A percentile compares a stretch with the other conserved stretches of the same genome.
Conservation (phyloP, 192 early-diverging fungal species). For the Coemansia interrupta region DNA sequence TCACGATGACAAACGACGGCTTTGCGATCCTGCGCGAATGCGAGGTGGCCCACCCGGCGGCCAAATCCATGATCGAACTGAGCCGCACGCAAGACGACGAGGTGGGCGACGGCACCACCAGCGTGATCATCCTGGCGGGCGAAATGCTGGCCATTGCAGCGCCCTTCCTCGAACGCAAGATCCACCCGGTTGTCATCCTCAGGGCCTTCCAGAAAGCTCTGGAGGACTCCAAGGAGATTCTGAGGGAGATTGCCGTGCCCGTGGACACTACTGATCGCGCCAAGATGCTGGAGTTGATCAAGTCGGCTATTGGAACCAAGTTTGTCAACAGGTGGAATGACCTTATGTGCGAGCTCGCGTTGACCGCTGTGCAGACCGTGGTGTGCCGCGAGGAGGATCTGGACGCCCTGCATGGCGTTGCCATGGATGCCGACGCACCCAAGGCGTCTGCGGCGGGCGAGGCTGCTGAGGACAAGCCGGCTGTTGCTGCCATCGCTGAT, state of each 20-base stretch:
- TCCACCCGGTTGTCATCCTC: constrained; percentile 98
- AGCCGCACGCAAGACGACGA: constrained; percentile 99
- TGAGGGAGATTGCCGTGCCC: constrained; percentile 78
- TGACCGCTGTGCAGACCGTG: constrained; percentile 93
- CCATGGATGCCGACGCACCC: too few species aligned
- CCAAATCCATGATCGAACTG: constrained; percentile 99
- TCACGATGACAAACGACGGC: constrained; percentile 97
- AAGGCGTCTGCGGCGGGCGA: not conserved
- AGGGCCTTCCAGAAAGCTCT: constrained; percentile 88
- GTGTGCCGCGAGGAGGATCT: constrained; percentile 47
- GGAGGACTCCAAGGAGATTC: constrained; percentile 83
- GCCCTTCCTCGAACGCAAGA: constrained; percentile 93
- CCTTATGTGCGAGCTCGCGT: constrained; percentile 94
- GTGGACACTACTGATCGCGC: constrained; percentile 79
- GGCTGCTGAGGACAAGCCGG: not conserved
- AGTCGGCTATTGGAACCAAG: constrained; percentile 94
- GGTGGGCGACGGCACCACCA: constrained; percentile 98
- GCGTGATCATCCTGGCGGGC: constrained; percentile 97
- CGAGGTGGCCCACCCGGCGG: constrained; percentile 99
- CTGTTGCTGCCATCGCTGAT: not conserved
- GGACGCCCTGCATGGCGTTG: constrained; percentile 13
- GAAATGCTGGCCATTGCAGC: constrained; percentile 89
- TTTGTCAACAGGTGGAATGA: constrained; percentile 93
- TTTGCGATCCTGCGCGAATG: constrained; percentile 97
- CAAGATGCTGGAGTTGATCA: constrained; percentile 91